Base-by-base conservation (phyloP, 305 asterid genomes). In the Plantago coronopus region DNA sequence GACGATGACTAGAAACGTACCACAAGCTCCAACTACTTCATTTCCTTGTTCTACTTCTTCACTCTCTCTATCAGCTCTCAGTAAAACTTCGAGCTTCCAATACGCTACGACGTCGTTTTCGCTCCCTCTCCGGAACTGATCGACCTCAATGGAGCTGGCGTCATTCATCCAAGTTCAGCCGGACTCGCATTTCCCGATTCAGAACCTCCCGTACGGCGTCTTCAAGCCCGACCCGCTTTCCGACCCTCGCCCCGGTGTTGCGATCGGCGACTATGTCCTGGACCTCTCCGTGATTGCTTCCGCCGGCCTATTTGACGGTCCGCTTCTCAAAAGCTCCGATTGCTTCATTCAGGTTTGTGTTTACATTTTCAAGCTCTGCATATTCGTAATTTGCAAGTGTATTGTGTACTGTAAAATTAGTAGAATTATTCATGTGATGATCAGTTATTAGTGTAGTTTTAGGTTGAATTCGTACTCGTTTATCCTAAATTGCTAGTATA, bases 131-230 rank as follows among this genome's bases (percentile, higher is more conserved):
- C 17, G 2, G 1, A 2, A 16, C 9, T 6, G 19, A 46, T 5
- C 10, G 17, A n/a, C 1, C 1, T 17, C 61, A 9, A 91, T 86
- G 98, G 87, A 15, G 68, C 69, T 88, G 67, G 80, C 76, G 69
- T 94, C 97, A 22, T 94, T 94, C 69, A 69, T 94, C 21, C 75
- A 85, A 64, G 94, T 94, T 60, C 80, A 56, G 1, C 79, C 93
- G 54, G 97, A 84, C 63, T 94, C 97, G 29, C 97, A 89, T 80
- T 94, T 94, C 76, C 95, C 99, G 20, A 77, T 94, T 18, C 94
- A 94, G 79, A 94, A 94, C 66, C 82, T 94, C 14, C 99, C 99
- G 18, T 94, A 71, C 73, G 99, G 99, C 7, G 93, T 94, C 15
- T 94, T 94, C 83, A 82, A 74, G 78, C 72, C 81, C 20, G 69